Evolutionary conservation across 2,329 filamentous ascomycete species (phyloP).

Genomic region (Penicillium sp.): DNA sequence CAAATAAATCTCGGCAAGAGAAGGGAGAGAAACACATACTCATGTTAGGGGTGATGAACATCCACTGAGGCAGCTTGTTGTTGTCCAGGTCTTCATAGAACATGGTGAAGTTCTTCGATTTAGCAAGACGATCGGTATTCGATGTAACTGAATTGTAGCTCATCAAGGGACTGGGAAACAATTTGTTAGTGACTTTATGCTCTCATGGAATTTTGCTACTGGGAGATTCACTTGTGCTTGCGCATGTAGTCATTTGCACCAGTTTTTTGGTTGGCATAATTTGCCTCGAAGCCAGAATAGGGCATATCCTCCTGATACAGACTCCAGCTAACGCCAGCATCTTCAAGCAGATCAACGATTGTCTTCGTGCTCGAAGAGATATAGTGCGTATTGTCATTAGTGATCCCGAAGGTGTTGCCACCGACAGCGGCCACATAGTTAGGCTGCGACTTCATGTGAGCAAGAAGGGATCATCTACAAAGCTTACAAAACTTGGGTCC

Average conservation of each 20-base stretch:
- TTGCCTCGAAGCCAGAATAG: not conserved
- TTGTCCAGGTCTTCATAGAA: not conserved
- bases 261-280: not conserved
- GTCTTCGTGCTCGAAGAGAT: not conserved
- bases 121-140: not conserved
- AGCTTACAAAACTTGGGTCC: not conserved
- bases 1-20: not conserved
- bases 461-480: not conserved
- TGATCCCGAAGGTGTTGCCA: not conserved
- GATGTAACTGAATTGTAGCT: not conserved
- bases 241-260: not conserved
- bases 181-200: not conserved
- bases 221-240: not conserved
- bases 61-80: not conserved
- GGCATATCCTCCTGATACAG: not conserved
- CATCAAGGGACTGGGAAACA: not conserved
- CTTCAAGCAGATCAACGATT: not conserved
- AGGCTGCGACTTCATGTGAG: not conserved
- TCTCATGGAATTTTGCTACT: not conserved
- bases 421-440: not conserved
- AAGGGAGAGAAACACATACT: not conserved
- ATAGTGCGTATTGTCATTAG: not conserved
- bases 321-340: not conserved
- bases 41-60: not conserved
- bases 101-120: not conserved